A percentile compares a stretch with the other conserved stretches of the same genome.
These are phyloP conservation scores for Xylaria curta DNA, from an alignment of 495 filamentous ascomycete genomes.

Conservation along the genomic window DNA sequence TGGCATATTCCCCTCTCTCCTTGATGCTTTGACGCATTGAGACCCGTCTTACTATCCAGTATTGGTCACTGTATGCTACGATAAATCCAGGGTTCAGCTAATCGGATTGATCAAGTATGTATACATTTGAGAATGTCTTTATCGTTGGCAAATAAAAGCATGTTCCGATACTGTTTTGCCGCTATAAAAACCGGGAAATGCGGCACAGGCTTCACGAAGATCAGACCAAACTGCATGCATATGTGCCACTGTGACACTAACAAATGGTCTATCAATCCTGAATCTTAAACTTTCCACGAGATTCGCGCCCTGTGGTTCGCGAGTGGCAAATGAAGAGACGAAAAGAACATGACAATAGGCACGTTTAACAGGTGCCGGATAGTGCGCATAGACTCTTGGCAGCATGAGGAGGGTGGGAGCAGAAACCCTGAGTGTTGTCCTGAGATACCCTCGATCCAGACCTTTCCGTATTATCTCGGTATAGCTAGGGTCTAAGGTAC, in stretches of 20 bases:
- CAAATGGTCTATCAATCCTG: neutral
- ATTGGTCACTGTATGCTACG: neutral
- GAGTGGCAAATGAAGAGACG: neutral
- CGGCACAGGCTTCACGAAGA: slow-evolving; percentile 6
- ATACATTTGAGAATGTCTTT: neutral
- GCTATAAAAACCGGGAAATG: slow-evolving; percentile 12
- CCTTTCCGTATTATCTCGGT: slow-evolving; percentile 6
- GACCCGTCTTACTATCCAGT: neutral
- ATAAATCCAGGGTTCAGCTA: neutral
- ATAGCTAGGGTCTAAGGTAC: neutral
- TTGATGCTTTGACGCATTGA: neutral
- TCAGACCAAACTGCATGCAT: neutral
- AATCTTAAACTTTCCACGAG: neutral
- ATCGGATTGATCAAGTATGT: neutral
- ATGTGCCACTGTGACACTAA: neutral
- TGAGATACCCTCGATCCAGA: neutral
- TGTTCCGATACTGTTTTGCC: neutral
- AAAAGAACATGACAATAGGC: neutral
- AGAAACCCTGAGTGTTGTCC: neutral
- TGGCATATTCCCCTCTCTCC: neutral
- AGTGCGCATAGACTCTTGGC: slow-evolving; percentile 9
- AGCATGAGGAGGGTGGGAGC: slow-evolving; percentile 16
- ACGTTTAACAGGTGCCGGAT: neutral
- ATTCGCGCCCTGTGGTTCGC: neutral
- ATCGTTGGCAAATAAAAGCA: neutral